Percentiles rank a stretch among this genome's conserved stretches.
Conservation (phyloP, 768 basidiomycete species). For the Lentinus brumalis region DNA sequence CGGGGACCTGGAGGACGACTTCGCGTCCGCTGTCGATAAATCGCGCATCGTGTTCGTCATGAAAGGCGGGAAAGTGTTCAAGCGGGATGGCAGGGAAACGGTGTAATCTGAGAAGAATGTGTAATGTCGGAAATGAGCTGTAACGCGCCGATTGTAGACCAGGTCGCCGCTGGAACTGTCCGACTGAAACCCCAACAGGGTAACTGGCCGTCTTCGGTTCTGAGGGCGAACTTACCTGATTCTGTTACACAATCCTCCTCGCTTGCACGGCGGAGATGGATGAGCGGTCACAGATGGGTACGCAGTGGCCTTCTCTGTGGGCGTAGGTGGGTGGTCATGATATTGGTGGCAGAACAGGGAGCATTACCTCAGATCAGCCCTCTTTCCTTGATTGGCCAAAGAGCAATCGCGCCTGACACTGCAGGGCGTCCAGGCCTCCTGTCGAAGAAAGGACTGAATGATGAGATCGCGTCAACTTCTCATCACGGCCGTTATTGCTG, state of each 20-base stretch:
- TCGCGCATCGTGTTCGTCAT: constrained; percentile 55
- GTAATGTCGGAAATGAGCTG: not conserved
- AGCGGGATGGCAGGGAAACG: constrained; percentile 37
- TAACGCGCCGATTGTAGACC: not conserved
- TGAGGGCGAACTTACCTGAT: too few relatives aligned
- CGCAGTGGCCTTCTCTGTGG: not conserved
- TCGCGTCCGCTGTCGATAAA: constrained; percentile 47
- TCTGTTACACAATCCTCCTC: too few relatives aligned
- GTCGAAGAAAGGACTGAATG: not conserved
- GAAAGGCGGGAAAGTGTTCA: constrained; percentile 55
- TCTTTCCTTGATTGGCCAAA: not conserved
- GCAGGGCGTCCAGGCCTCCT: not conserved
- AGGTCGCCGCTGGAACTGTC: too few relatives aligned
- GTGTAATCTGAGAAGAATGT: not conserved
- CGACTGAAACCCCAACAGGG: too few relatives aligned
- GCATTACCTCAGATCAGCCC: not conserved
- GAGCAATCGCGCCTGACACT: not conserved
- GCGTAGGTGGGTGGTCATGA: not conserved
- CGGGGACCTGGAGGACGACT: constrained; percentile 41
- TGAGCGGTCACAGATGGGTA: not conserved
- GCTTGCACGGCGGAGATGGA: not conserved
- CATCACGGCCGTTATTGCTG: not conserved
- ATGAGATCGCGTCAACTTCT: too few relatives aligned
- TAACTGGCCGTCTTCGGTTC: too few relatives aligned
- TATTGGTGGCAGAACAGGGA: not conserved